These are phyloP conservation scores for Corymbia calophylla DNA, from an alignment of 441 rosid genomes.

Conservation along the genomic window DNA sequence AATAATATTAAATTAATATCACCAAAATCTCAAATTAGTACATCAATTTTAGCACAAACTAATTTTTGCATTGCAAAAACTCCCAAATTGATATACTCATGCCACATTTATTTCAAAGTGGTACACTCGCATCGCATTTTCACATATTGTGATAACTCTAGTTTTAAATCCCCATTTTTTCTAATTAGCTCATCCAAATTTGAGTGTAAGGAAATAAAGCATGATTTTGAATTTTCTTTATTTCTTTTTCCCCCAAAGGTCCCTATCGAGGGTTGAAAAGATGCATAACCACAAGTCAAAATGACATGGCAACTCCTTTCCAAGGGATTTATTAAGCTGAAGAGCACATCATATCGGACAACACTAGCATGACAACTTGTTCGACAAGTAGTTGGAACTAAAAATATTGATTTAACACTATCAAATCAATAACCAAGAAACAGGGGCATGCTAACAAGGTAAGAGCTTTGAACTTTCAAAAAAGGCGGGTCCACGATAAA, in stretches of 20 bases:
- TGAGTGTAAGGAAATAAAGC: background rate
- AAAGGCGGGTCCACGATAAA: background rate
- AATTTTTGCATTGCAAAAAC: too few species aligned
- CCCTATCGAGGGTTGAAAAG: background rate
- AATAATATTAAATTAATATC: background rate
- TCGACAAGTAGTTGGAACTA: background rate
- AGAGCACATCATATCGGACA: background rate
- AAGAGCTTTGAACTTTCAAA: background rate
- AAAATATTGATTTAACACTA: background rate
- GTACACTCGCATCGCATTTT: too few species aligned
- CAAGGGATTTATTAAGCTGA: background rate
- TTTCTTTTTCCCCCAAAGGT: background rate
- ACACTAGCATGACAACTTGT: background rate
- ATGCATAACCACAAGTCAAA: background rate
- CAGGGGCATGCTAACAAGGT: background rate
- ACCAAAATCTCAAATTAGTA: background rate
- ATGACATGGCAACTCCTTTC: background rate
- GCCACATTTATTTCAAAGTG: too few species aligned
- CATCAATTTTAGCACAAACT: background rate
- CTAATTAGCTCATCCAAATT: background rate
- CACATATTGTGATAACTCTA: too few species aligned
- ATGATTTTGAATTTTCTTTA: background rate
- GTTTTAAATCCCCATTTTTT: background rate
- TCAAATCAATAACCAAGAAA: background rate
- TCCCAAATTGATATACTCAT: accelerated